These are phyloP conservation scores for Populus ilicifolia DNA, from an alignment of 345 rosid genomes.

Conservation along the genomic window DNA sequence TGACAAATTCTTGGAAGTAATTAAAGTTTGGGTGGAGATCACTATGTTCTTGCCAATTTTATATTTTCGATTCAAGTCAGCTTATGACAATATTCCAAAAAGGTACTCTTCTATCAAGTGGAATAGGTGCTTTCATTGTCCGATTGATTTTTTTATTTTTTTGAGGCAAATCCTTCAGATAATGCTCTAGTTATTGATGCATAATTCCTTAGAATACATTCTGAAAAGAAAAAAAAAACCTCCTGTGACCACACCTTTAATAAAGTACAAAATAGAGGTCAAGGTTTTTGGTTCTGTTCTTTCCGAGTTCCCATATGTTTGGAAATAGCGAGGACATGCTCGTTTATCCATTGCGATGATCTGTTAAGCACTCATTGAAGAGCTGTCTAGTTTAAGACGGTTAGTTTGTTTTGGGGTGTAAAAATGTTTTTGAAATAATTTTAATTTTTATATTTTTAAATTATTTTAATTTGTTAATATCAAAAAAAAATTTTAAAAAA, in stretches of 20 bases:
- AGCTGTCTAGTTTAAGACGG: not conserved
- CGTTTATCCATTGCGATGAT: too few relatives aligned
- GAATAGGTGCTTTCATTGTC: slow-evolving; percentile 16
- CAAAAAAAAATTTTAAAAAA: too few relatives aligned
- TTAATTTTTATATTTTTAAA: too few relatives aligned
- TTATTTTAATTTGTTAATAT: too few relatives aligned
- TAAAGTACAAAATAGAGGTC: slow-evolving; percentile 13
- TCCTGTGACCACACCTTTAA: too few relatives aligned
- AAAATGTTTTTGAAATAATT: too few relatives aligned
- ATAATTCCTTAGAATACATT: not conserved
- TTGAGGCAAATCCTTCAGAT: not conserved
- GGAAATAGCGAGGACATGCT: slow-evolving; percentile 4
- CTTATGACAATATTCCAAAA: not conserved
- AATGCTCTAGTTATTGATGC: not conserved
- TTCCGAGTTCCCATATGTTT: slow-evolving; percentile 18
- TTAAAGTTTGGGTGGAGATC: slow-evolving; percentile 10
- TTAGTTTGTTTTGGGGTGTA: too few relatives aligned
- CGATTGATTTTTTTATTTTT: not conserved
- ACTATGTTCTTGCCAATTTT: slow-evolving; percentile 2
- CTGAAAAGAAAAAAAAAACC: not conserved
- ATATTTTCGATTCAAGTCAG: not conserved
- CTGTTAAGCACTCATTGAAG: not conserved
- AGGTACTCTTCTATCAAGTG: not conserved
- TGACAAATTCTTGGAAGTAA: too few relatives aligned
- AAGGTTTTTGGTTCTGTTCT: slow-evolving; percentile 13